phyloP scores from a whole-genome alignment of 2,329 filamentous ascomycete genomes.

The Diaporthe australafricana region DNA sequence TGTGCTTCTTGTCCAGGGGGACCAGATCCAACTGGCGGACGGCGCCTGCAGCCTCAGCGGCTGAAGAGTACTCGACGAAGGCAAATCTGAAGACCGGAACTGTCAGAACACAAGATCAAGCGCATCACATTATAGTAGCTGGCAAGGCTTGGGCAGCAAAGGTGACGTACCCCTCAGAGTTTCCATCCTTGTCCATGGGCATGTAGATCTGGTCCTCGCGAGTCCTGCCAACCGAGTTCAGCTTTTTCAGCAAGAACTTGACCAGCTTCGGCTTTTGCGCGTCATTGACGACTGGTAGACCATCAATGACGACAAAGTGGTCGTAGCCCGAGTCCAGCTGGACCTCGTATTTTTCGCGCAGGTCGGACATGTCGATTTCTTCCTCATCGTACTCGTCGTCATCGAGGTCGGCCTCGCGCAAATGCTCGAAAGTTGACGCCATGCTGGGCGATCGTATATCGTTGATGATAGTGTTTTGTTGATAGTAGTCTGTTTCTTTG shows the following conservation, averaged over 20 bases:
- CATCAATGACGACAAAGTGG: conserved; percentile 95
- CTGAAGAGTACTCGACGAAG: conserved; percentile 94
- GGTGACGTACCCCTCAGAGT: conserved; percentile 81
- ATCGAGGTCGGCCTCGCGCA: conserved; percentile 90
- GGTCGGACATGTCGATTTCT: conserved; percentile 94
- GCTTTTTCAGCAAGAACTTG: conserved; percentile 95
- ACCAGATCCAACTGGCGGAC: conserved; percentile 89
- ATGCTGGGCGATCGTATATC: conserved; percentile 67
- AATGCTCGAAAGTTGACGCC: conserved; percentile 88
- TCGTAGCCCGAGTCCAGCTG: conserved; percentile 96
- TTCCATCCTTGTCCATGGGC: conserved; percentile 89
- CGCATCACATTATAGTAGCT: not conserved
- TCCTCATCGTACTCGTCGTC: conserved; percentile 90
- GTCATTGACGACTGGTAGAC: conserved; percentile 87
- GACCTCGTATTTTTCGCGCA: conserved; percentile 94
- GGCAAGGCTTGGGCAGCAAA: conserved; percentile 30
- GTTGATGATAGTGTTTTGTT: conserved; percentile 31
- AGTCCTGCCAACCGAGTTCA: conserved; percentile 86
- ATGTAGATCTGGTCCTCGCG: conserved; percentile 91
- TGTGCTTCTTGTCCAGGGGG: conserved; percentile 97
- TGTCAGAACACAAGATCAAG: not conserved
- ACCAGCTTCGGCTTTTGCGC: conserved; percentile 94
- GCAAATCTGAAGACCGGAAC: conserved; percentile 74
- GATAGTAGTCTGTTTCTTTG: conserved; percentile 7
- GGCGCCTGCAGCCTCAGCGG: conserved; percentile 89